A percentile compares a stretch with the other conserved stretches of the same genome.
phyloP scores from a whole-genome alignment of 176 grass and related monocot species.

The Zea luxurians region DNA sequence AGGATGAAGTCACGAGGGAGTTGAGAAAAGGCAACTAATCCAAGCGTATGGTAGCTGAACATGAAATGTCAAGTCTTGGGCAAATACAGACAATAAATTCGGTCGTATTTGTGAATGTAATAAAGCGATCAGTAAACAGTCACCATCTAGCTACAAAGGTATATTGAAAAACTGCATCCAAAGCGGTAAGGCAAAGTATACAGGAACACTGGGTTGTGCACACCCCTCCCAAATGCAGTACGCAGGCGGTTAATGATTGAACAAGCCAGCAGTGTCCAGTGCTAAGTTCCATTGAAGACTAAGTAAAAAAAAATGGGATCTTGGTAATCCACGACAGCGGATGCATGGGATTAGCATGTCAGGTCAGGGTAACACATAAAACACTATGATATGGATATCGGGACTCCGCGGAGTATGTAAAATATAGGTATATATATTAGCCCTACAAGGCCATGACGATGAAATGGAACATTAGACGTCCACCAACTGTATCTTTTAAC shows the following conservation, averaged over 20 bases:
- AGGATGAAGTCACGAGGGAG: conserved; percentile 8
- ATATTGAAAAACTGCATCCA: not conserved
- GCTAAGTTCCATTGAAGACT: not conserved
- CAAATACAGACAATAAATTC: not conserved
- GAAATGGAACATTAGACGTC: conserved; percentile 2
- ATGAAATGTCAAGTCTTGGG: not conserved
- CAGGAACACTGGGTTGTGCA: not conserved
- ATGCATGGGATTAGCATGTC: not conserved
- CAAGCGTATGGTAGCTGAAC: not conserved
- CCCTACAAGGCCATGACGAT: not conserved
- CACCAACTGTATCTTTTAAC: not conserved
- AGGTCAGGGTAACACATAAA: not conserved
- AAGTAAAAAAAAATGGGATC: not conserved
- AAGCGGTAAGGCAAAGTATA: not conserved
- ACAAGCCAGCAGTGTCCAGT: not conserved
- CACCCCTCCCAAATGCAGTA: not conserved
- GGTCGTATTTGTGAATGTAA: not conserved
- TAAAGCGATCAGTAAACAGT: not conserved
- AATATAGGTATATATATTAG: not conserved
- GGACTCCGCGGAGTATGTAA: not conserved
- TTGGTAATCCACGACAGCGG: not conserved
- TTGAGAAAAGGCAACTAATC: not conserved
- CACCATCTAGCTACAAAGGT: conserved; percentile 6
- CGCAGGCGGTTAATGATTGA: not conserved
- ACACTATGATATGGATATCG: not conserved